Evolutionary conservation across 2,329 filamentous ascomycete genomes (phyloP).

Genomic region (Verticillium tricorpus): DNA sequence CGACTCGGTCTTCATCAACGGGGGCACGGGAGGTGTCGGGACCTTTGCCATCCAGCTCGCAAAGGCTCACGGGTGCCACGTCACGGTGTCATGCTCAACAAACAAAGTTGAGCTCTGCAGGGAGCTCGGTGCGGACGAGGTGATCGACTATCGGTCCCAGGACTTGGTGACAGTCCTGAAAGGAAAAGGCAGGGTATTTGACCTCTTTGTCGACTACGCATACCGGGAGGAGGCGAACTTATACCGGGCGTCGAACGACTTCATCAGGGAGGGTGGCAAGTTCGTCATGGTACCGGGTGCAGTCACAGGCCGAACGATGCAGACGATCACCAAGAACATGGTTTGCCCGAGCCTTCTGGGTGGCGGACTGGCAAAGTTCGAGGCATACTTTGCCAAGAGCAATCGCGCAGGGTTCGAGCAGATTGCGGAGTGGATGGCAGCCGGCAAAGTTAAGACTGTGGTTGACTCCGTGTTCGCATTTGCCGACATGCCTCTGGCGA

Average conservation of each 20-base stretch:
- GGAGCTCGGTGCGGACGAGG: conserved; percentile 58
- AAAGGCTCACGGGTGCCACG: conserved; percentile 55
- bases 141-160: conserved; percentile 54
- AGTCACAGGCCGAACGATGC: conserved; percentile 28
- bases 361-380: conserved; percentile 35
- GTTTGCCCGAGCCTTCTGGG: conserved; percentile 27
- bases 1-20: conserved; percentile 61
- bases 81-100: conserved; percentile 60
- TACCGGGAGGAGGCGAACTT: conserved; percentile 41
- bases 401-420: conserved; percentile 40
- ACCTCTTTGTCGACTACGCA: conserved; percentile 54
- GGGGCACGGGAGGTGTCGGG: conserved; percentile 59
- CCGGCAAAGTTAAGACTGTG: conserved; percentile 53
- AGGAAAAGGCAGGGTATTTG: conserved; percentile 40
- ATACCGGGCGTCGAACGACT: conserved; percentile 47
- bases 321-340: conserved; percentile 18
- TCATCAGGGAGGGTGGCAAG: conserved; percentile 40
- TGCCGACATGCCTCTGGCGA: conserved; percentile 51
- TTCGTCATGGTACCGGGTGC: conserved; percentile 52
- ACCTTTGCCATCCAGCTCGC: conserved; percentile 60
- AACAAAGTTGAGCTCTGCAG: conserved; percentile 53
- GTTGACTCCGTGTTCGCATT: conserved; percentile 53
- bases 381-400: conserved; percentile 33
- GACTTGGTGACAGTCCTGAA: conserved; percentile 44
- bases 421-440: conserved; percentile 49